Percentiles rank a stretch among this genome's conserved stretches.
Conservation (phyloP, 2,329 filamentous ascomycete species). For the Sporothrix protearum region DNA sequence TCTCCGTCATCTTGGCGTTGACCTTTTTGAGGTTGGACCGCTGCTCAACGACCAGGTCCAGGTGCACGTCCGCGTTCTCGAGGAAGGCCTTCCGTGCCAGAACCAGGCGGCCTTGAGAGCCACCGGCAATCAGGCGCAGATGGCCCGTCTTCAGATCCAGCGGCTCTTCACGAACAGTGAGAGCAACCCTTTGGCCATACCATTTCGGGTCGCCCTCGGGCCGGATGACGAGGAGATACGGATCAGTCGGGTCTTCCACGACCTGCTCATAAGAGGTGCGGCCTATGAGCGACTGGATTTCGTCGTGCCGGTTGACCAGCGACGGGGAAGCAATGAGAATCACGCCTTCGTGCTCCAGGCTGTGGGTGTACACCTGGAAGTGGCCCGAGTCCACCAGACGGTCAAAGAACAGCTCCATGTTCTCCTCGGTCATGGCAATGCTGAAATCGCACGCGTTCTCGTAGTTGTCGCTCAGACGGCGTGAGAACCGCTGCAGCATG, state of each 20-base stretch:
- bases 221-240: constrained; percentile 79
- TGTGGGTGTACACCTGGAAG: constrained; percentile 74
- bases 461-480: constrained; percentile 86
- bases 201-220: constrained; percentile 77
- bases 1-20: constrained; percentile 85
- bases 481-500: constrained; percentile 92
- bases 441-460: constrained; percentile 97
- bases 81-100: constrained; percentile 76
- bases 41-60: constrained; percentile 87
- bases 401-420: constrained; percentile 73
- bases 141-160: constrained; percentile 85
- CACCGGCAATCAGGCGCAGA: constrained; percentile 81
- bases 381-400: constrained; percentile 78
- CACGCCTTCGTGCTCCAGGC: constrained; percentile 65
- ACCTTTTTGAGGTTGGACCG: constrained; percentile 91
- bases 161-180: constrained; percentile 70
- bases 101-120: constrained; percentile 72
- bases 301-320: constrained; percentile 68
- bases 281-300: constrained; percentile 81
- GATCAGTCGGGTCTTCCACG: constrained; percentile 70
- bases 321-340: constrained; percentile 82
- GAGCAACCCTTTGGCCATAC: constrained; percentile 71
- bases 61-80: constrained; percentile 73
- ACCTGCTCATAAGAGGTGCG: constrained; percentile 56
- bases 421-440: constrained; percentile 62